These are phyloP conservation scores for Ormosia emarginata DNA, from an alignment of 306 rosid species.

Conservation along the genomic window DNA sequence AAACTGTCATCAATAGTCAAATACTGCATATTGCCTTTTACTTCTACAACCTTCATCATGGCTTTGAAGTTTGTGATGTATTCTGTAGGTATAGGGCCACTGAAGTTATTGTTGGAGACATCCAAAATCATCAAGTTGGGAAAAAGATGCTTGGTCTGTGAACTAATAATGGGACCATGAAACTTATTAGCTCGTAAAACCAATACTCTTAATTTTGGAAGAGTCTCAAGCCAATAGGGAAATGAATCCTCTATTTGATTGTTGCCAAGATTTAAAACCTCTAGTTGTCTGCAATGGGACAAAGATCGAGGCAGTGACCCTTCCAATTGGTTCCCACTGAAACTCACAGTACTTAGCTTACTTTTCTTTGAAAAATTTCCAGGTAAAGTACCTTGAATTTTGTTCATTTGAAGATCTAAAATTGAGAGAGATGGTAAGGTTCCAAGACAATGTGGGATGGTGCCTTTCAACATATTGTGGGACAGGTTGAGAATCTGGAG, in stretches of 20 bases:
- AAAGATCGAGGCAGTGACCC: slow-evolving; percentile 22
- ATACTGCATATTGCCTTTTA: too few relatives aligned
- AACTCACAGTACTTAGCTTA: background rate
- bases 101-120: too few relatives aligned
- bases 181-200: too few relatives aligned
- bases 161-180: too few relatives aligned
- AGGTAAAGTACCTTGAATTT: slow-evolving; percentile 11
- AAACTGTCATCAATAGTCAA: too few relatives aligned
- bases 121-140: too few relatives aligned
- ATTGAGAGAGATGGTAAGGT: background rate
- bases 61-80: too few relatives aligned
- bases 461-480: background rate
- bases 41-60: too few relatives aligned
- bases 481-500: background rate
- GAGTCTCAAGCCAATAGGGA: slow-evolving; percentile 26
- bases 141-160: too few relatives aligned
- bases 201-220: background rate
- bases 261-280: slow-evolving; percentile 28
- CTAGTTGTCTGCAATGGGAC: background rate
- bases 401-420: slow-evolving; percentile 19
- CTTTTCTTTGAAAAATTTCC: background rate
- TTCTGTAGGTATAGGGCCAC: too few relatives aligned
- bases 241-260: slow-evolving; percentile 17
- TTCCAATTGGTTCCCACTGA: slow-evolving; percentile 4
- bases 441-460: slow-evolving; percentile 13